These are phyloP conservation scores for Helotiales sp. DNA, from an alignment of 2,329 filamentous ascomycete genomes.

Conservation along the genomic window DNA sequence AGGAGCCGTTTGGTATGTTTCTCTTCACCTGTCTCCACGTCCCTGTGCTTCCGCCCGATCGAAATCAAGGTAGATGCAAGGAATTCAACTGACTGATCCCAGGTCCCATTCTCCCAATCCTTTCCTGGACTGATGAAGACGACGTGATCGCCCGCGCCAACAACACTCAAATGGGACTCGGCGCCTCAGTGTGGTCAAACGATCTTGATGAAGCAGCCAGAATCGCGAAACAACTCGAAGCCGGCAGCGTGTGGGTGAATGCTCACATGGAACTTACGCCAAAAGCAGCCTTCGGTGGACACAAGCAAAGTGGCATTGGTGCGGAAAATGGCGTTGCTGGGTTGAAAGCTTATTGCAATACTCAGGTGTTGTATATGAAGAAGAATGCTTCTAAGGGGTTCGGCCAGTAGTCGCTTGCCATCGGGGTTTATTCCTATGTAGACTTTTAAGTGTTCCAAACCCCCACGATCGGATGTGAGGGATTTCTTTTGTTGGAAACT, in stretches of 20 bases:
- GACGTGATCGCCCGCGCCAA: conserved; percentile 64
- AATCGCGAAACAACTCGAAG: conserved; percentile 59
- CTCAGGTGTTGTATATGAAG: conserved; percentile 30
- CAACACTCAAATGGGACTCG: conserved; percentile 57
- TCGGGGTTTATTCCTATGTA: no score
- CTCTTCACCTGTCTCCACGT: background rate
- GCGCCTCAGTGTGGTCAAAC: conserved; percentile 61
- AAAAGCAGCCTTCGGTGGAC: conserved; percentile 45
- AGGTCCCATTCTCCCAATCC: conserved; percentile 20
- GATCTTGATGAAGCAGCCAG: conserved; percentile 56
- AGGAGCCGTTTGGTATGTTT: conserved; percentile 60
- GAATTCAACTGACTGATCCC: background rate
- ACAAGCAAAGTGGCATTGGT: conserved; percentile 44
- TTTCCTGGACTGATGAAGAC: conserved; percentile 16
- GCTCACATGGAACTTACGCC: conserved; percentile 53
- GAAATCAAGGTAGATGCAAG: background rate
- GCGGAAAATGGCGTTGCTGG: conserved; percentile 30
- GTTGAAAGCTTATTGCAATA: conserved; percentile 31
- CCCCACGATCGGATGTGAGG: no score
- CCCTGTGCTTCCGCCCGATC: no score
- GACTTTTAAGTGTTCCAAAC: no score
- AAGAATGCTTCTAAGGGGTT: no score
- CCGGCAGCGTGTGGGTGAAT: conserved; percentile 68
- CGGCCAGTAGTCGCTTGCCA: no score
- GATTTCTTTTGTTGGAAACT: no score